These are phyloP conservation scores for Solanum virginianum DNA, from an alignment of 257 asterid species.

Conservation along the genomic window DNA sequence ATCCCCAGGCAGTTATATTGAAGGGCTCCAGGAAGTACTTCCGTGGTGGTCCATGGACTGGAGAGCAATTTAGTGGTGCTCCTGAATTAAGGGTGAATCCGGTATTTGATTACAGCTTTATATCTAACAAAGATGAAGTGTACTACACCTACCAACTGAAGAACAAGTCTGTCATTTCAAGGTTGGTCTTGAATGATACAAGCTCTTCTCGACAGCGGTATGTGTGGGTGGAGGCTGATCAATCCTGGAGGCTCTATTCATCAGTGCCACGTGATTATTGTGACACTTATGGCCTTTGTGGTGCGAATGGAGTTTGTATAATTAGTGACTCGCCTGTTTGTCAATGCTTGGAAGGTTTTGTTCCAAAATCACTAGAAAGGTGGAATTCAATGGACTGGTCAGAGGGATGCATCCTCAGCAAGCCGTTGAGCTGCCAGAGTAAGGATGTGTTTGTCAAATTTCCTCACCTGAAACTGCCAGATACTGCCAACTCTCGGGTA, in stretches of 20 bases:
- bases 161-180: slow-evolving; percentile 2
- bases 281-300: slow-evolving; percentile 18
- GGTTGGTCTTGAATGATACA: slow-evolving; percentile 10
- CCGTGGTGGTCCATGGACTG: slow-evolving; percentile 19
- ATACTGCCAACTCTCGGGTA: slow-evolving; percentile 11
- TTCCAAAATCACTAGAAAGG: slow-evolving; percentile 10
- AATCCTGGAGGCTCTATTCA: slow-evolving; percentile 19
- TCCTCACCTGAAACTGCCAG: slow-evolving; percentile 28
- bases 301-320: slow-evolving; percentile 25
- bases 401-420: slow-evolving; percentile 18
- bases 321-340: slow-evolving; percentile 28
- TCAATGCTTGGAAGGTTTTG: slow-evolving; percentile 27
- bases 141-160: slow-evolving; percentile 6
- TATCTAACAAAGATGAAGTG: neutral
- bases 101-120: neutral
- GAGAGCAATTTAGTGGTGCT: slow-evolving; percentile 5
- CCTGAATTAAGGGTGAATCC: slow-evolving; percentile 2
- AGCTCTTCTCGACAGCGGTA: slow-evolving; percentile 7
- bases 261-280: slow-evolving; percentile 25
- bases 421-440: slow-evolving; percentile 23
- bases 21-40: neutral
- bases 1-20: neutral
- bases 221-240: slow-evolving; percentile 21
- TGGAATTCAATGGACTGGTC: slow-evolving; percentile 43
- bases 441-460: slow-evolving; percentile 21